Evolutionary conservation across 2,329 filamentous ascomycete species (phyloP).

Genomic region (Fusarium buxicola): DNA sequence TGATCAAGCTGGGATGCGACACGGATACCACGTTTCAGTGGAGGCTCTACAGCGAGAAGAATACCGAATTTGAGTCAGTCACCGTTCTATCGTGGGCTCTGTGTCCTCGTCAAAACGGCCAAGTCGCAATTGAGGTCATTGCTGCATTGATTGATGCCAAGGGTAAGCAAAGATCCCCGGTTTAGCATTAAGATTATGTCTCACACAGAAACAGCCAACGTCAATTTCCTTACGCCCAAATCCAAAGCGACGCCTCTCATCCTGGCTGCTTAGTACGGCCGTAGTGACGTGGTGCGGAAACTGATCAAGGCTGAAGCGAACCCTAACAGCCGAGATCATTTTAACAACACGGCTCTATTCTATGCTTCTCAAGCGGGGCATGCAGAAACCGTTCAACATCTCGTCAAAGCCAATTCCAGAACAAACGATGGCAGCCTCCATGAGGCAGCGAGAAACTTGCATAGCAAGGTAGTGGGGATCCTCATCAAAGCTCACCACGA

Average conservation of each 20-base stretch:
- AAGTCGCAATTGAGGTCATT: neutral
- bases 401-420: slow-evolving; percentile 4
- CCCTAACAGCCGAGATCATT: neutral
- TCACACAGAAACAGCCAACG: neutral
- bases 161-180: neutral
- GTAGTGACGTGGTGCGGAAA: neutral
- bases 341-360: slow-evolving; percentile 4
- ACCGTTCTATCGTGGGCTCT: neutral
- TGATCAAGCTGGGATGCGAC: neutral
- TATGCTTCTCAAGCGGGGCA: slow-evolving; percentile 12
- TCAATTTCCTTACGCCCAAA: neutral
- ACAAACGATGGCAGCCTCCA: slow-evolving; percentile 21
- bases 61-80: neutral
- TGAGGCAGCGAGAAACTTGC: slow-evolving; percentile 24
- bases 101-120: neutral
- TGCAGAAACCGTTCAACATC: slow-evolving; percentile 1
- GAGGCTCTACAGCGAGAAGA: neutral
- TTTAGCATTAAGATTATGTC: neutral
- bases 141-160: neutral
- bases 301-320: neutral
- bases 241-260: neutral
- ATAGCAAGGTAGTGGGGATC: slow-evolving; percentile 2
- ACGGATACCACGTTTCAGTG: neutral
- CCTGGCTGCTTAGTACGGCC: neutral
- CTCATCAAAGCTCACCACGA: slow-evolving; percentile 17